Evolutionary conservation across 768 basidiomycete genomes (phyloP), one percentile per base, ranked within the genome.

Genomic region (Macrolepiota dolichaula): DNA sequence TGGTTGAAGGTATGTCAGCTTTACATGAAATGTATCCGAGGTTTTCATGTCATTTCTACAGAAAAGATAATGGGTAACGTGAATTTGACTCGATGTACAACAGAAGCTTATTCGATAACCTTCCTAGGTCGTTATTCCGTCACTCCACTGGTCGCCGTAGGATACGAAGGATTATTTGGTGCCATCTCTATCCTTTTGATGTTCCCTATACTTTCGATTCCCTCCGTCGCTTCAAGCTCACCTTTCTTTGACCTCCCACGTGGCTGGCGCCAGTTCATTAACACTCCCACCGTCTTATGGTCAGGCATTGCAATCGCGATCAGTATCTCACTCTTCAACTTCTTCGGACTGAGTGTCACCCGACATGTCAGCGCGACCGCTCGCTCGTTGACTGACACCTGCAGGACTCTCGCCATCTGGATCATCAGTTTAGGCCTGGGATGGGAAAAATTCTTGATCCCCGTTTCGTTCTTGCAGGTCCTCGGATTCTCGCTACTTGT

Each of bases 361-460:
- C 82, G 87, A 63, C 88, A 92, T 70, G 92, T 98, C 61, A 94
- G 90, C 71, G 96, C 96, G 36, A 97, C 95, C 1, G 92, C 93
- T 17, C 85, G 96, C 63, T 91, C 88, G 57, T 80, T 97, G 60
- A 92, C 94, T 38, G 97, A 99, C 73, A 96, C 95, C 5, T 97
- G 94, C 76, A 83, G 97, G 67, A 98, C 97, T 0, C 80, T 98
- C 56, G 84, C 85, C n/a, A 98, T 99, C 71, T 99, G 97, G 97
- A 76, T 96, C 64, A 78, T 99, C 68, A 94, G 92, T 69, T 80
- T 97, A 55, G 86, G 82, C 1, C 75, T 97, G 25, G 94, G 96
- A 3, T 98, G 96, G 96, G 96, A 98, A 75, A 81, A 78, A 62
- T 78, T 98, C 36, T 66, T 92, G 24, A 91, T 85, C 76, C 94